Base-by-base conservation (phyloP, 805 yeast species). In the Metschnikowia aberdeeniae region DNA sequence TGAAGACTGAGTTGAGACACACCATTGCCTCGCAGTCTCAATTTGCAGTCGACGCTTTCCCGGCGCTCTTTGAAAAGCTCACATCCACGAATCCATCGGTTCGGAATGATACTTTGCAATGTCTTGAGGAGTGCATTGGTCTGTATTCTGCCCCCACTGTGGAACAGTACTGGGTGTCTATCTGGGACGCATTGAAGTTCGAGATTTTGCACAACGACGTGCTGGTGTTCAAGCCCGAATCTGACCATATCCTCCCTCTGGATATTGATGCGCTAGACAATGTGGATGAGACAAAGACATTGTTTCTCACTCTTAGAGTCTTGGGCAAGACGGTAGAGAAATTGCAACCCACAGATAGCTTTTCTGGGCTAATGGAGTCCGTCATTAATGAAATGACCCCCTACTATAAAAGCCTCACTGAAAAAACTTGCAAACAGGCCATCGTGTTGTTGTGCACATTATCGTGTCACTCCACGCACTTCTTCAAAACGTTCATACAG, bases 161-260 rank as follows among this genome's bases (percentile, higher is more conserved):
- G 8, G 66, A 74, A 27, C 73, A 73, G 9, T 75, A 79, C 59
- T 90, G 96, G 90, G 59, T 76, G 6, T 76, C 83, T 1, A 59
- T 92, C 4, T 93, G 96, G 96, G 85, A 86, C 54, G 87, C 96
- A 0, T 67, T 92, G 42, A 92, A 92, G 61, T 89, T 80, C 61
- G 97, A 92, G 62, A 75, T 92, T n/a, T 68, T 92, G 45, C 96
- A 92, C 61, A 83, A 82, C 34, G 87, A 85, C 45, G 71, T 48
- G 46, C 66, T 49, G 57, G 47, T 59, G 7, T 63, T 68, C 53
- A 51, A 52, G 34, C 58, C 71, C 3, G 55, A 57, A n/a, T 44
- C 53, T 1, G 54, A 51, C 35, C 42, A 43, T 6, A 54, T 70
- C 4, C 53, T 68, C 11, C 70, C 71, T 0, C 50, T 49, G 3